These are phyloP conservation scores for Lipomyces orientalis DNA, from an alignment of 805 yeast species.

Conservation along the genomic window DNA sequence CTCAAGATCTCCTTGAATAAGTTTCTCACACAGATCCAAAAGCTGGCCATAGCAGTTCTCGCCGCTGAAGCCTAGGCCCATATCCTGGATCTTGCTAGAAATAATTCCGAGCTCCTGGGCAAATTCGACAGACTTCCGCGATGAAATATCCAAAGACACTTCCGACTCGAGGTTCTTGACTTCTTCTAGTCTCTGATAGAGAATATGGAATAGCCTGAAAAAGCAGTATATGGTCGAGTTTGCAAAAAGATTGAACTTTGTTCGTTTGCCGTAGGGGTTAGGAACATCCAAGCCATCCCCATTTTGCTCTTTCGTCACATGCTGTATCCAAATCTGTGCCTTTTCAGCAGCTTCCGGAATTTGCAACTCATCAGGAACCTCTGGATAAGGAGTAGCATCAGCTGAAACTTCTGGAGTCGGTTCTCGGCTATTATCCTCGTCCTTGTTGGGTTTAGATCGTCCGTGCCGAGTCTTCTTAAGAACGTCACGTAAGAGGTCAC, in stretches of 20 bases:
- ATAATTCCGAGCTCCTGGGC: slow-evolving; percentile 85
- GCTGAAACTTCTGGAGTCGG: slow-evolving; percentile 36
- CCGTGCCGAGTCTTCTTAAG: slow-evolving; percentile 48
- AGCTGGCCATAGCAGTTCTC: slow-evolving; percentile 67
- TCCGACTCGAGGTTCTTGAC: slow-evolving; percentile 71
- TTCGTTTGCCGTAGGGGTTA: slow-evolving; percentile 29
- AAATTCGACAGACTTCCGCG: slow-evolving; percentile 56
- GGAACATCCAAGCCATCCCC: slow-evolving; percentile 41
- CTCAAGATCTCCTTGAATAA: slow-evolving; percentile 89
- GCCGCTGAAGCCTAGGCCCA: slow-evolving; percentile 68
- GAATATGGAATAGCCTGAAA: slow-evolving; percentile 79
- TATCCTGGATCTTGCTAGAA: slow-evolving; percentile 78
- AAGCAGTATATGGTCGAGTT: slow-evolving; percentile 89
- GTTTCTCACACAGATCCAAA: slow-evolving; percentile 70
- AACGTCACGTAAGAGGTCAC: slow-evolving; percentile 58
- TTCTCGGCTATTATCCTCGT: slow-evolving; percentile 32
- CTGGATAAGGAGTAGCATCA: slow-evolving; percentile 26
- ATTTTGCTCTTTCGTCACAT: slow-evolving; percentile 38
- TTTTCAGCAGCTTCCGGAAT: slow-evolving; percentile 38
- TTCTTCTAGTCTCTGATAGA: slow-evolving; percentile 80
- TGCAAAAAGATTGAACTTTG: slow-evolving; percentile 77
- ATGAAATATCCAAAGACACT: slow-evolving; percentile 74
- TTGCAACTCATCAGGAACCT: slow-evolving; percentile 23
- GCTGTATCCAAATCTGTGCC: slow-evolving; percentile 43
- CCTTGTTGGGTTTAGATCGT: slow-evolving; percentile 23